Base-by-base conservation (phyloP, 163 green algal genomes). In the Chlorella variabilis region DNA sequence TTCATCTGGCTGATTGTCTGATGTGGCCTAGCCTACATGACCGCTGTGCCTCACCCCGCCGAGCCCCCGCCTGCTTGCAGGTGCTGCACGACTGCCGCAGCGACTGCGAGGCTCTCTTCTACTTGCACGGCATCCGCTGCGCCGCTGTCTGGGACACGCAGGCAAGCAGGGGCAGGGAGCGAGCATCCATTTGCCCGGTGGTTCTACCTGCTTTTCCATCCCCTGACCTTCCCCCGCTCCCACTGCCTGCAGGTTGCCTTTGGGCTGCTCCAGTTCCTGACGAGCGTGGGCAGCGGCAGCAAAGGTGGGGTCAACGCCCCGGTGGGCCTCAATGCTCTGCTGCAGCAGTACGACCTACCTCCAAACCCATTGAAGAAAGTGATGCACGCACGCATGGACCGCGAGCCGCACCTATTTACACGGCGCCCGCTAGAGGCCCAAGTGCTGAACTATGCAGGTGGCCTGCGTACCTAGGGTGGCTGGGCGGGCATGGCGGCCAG, bases 31-130 rank as follows among this genome's bases (percentile, higher is more conserved):
- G n/a, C n/a, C n/a, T n/a, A n/a, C n/a, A n/a, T n/a, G n/a, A n/a
- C n/a, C n/a, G n/a, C n/a, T n/a, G n/a, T n/a, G n/a, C n/a, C n/a
- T n/a, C n/a, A n/a, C n/a, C n/a, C n/a, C n/a, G n/a, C n/a, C n/a
- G n/a, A n/a, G n/a, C n/a, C n/a, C n/a, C n/a, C 6, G 13, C 71
- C 33, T 58, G 36, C 7, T 34, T 73, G 2, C 71, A 86, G 65
- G 65, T 86, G 23, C 33, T 86, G 33, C 81, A 86, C 70, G 81
- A 86, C 66, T 83, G 74, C 51, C 74, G 81, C 56, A 36, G 41
- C n/a, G 65, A 82, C 61, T 41, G 49, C 58, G 75, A 75, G 71
- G 81, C 81, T 6, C 67, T 86, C 17, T 69, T 83, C 38, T 83
- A 86, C 75, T 56, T 65, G 66, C 61, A 79, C 29, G 25, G 56